Evolutionary conservation across 2,329 filamentous ascomycete genomes (phyloP).

Genomic region (Fusarium oxysporum): DNA sequence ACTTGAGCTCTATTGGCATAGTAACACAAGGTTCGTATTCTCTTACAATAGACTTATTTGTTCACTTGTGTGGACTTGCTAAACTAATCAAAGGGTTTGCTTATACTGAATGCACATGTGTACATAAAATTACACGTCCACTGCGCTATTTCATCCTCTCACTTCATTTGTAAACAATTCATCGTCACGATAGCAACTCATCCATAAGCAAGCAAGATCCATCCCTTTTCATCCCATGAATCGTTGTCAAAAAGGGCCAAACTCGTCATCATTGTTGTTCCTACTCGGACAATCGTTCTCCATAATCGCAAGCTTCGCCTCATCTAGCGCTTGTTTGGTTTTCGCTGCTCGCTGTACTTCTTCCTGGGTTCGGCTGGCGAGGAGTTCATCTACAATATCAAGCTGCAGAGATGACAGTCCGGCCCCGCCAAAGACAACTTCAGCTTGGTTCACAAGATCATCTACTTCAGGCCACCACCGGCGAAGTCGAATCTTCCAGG

Average conservation of each 20-base stretch:
- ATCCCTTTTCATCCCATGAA: not conserved
- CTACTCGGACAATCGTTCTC: not conserved
- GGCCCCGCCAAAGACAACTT: not conserved
- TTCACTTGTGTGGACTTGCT: not conserved
- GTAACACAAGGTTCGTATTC: not conserved
- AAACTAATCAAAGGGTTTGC: not conserved
- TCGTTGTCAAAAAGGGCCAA: not conserved
- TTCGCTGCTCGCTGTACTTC: constrained; percentile 17
- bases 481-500: constrained; percentile 42
- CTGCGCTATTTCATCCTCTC: not conserved
- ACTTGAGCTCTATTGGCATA: not conserved
- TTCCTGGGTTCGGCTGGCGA: constrained; percentile 24
- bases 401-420: constrained; percentile 35
- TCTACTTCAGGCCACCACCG: constrained; percentile 33
- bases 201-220: not conserved
- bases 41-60: not conserved
- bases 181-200: not conserved
- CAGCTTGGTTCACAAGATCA: constrained; percentile 16
- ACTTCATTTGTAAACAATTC: not conserved
- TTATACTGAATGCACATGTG: not conserved
- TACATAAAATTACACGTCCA: not conserved
- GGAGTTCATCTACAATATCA: constrained; percentile 31
- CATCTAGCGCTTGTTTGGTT: constrained; percentile 9
- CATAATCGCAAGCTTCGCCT: constrained; percentile 3
- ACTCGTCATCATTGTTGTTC: too few relatives aligned